Base-by-base conservation (phyloP, 1,284 basidiomycete species). In the Heimioporus retisporus region DNA sequence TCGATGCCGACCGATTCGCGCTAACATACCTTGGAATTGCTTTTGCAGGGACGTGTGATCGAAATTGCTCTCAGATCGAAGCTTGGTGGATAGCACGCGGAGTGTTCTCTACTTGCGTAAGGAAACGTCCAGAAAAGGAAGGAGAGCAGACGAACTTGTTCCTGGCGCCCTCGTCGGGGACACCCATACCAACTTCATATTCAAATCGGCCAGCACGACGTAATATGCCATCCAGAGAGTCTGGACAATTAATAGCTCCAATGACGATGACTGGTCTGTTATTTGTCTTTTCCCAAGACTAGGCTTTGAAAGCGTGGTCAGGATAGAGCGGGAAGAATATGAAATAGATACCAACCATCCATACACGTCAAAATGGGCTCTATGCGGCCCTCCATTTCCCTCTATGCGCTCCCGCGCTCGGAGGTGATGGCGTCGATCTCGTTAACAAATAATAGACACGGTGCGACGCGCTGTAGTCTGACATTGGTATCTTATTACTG, bases 401-500 rank as follows among this genome's bases (percentile, higher is more conserved):
- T 84, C 75, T 97, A 96, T 0, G 97, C 97, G 69, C 94, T 99
- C 82, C 99, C 97, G 68, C 97, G 86, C 81, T 99, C 99, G 0
- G 96, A 96, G 2, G 97, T 99, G 72, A 99, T 98, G 10, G 97
- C 96, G 75, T 99, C 97, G 48, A 99, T 98, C 79, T 99, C 97
- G 79, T 99, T 97, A 59, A 98, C 94, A 81, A 98, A 98, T 6
- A 98, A 81, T 4, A 98, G 82, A 73, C 95, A 97, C 0, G 96
- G 96, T 0, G 96, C 96, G 25, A 93, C 85, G 72, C 93, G 90
- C 95, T 96, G 72, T 1, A 31, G 28, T 15, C 4, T 11, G 6
- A 15, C 31, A 43, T 73, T 25, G 73, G 56, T 2, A 59, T 35
- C 2, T 10, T 31, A 43, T 23, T 46, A 19, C n/a, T n/a, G 40